Evolutionary conservation across 2,329 filamentous ascomycete species (phyloP).

Genomic region (Pestalotiopsis fici): DNA sequence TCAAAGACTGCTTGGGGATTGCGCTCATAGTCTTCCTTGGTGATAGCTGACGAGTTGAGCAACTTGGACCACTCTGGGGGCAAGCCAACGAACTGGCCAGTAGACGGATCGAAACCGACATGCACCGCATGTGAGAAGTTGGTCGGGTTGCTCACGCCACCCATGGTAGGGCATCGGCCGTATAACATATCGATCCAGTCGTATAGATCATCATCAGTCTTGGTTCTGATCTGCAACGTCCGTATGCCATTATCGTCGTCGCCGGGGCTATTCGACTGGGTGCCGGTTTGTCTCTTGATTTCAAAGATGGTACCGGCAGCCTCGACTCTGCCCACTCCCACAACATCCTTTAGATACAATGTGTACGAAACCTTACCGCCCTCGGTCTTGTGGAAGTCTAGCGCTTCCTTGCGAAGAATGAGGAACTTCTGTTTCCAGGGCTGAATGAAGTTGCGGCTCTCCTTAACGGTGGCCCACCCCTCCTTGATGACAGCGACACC

Average conservation of each 20-base stretch:
- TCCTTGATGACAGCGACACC: constrained; percentile 78
- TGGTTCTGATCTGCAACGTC: constrained; percentile 88
- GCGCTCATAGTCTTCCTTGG: constrained; percentile 97
- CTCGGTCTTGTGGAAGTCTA: constrained; percentile 94
- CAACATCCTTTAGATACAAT: constrained; percentile 82
- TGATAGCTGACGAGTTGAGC: constrained; percentile 93
- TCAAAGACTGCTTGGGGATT: constrained; percentile 87
- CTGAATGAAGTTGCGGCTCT: constrained; percentile 83
- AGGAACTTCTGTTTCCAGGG: constrained; percentile 90
- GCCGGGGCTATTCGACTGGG: constrained; percentile 68
- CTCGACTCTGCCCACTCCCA: constrained; percentile 88
- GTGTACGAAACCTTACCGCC: constrained; percentile 86
- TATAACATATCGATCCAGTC: constrained; percentile 99
- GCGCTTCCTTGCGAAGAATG: constrained; percentile 85
- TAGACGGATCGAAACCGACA: constrained; percentile 94
- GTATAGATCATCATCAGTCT: constrained; percentile 94
- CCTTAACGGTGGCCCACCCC: constrained; percentile 84
- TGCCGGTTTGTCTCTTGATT: constrained; percentile 76
- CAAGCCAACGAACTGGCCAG: constrained; percentile 90
- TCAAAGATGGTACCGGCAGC: constrained; percentile 91
- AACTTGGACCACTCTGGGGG: constrained; percentile 97
- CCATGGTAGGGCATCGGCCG: constrained; percentile 94
- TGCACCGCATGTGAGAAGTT: constrained; percentile 98
- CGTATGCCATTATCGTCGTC: constrained; percentile 80
- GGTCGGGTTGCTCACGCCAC: constrained; percentile 96